phyloP scores from a whole-genome alignment of 2,329 filamentous ascomycete species.

The Beauveria rudraprayagi region DNA sequence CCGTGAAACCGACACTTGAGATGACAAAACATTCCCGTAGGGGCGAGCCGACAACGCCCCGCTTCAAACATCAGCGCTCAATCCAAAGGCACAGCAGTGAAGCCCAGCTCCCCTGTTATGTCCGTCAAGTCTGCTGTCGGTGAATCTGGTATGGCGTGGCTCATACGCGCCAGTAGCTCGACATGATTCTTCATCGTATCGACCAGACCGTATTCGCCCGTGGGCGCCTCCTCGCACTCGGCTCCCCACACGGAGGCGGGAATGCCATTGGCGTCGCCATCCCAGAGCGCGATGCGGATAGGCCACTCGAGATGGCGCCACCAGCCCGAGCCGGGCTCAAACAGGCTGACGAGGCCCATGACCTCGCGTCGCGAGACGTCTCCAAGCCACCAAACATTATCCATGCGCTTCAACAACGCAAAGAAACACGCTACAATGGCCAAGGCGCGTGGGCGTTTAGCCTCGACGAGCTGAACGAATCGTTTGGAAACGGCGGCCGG shows the following conservation, averaged over 20 bases:
- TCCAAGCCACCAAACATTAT: conserved; percentile 61
- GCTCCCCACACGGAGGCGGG: conserved; percentile 50
- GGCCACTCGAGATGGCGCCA: conserved; percentile 56
- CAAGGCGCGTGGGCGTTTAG: conserved; percentile 52
- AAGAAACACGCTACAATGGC: conserved; percentile 60
- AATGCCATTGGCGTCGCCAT: conserved; percentile 37
- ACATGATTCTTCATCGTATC: conserved; percentile 33
- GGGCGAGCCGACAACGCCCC: not conserved
- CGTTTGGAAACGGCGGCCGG: conserved; percentile 55
- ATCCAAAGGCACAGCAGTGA: conserved; percentile 15
- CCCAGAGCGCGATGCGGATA: conserved; percentile 49
- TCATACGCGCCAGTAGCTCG: conserved; percentile 31
- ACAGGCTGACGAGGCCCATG: conserved; percentile 52
- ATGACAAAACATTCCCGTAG: not conserved
- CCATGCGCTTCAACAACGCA: conserved; percentile 53
- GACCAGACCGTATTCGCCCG: conserved; percentile 26
- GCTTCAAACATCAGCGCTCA: not conserved
- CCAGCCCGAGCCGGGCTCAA: conserved; percentile 51
- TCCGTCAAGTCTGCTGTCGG: conserved; percentile 15
- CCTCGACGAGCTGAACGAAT: conserved; percentile 52
- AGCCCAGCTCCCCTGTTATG: conserved; percentile 24
- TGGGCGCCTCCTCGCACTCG: conserved; percentile 37
- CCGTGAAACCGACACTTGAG: not conserved
- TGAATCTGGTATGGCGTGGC: conserved; percentile 17
- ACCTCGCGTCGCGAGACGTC: conserved; percentile 60